Evolutionary conservation across 2,329 filamentous ascomycete species (phyloP).

Genomic region (Fusarium aywerte): DNA sequence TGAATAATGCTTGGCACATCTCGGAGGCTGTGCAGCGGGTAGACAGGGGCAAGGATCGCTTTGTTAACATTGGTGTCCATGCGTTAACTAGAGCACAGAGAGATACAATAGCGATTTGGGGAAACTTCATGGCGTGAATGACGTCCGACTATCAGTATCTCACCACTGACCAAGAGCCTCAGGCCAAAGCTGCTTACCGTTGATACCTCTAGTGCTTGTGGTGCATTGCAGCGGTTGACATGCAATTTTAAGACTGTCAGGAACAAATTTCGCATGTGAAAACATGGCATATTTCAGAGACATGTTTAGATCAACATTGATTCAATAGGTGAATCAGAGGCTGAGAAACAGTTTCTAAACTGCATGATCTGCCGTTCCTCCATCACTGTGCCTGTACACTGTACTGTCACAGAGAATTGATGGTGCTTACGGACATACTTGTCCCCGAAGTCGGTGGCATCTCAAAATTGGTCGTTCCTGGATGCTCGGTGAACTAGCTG

Average conservation of each 20-base stretch:
- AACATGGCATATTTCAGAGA: constrained; percentile 1
- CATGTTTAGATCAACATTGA: neutral
- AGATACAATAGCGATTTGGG: constrained; percentile 26
- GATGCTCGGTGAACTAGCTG: constrained; percentile 45
- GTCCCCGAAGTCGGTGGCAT: constrained; percentile 23
- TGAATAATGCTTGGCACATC: constrained; percentile 42
- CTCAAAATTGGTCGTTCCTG: constrained; percentile 39
- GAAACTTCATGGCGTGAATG: constrained; percentile 37
- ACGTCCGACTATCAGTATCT: constrained; percentile 23
- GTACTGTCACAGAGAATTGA: neutral
- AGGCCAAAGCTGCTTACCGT: constrained; percentile 10
- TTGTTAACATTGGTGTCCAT: constrained; percentile 21
- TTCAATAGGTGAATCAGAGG: constrained; percentile 1
- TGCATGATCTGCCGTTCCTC: constrained; percentile 8
- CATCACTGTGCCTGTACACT: constrained; percentile 17
- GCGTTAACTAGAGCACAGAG: constrained; percentile 23
- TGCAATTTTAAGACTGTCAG: neutral
- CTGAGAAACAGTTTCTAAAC: constrained; percentile 12
- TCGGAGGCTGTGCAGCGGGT: constrained; percentile 47
- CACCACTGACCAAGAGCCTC: constrained; percentile 15
- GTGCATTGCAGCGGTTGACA: neutral
- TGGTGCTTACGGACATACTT: constrained; percentile 40
- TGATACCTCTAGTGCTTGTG: constrained; percentile 30
- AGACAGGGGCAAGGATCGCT: constrained; percentile 41
- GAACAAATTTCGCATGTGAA: neutral